phyloP scores from a whole-genome alignment of 192 early-diverging fungal species.

The Dissophora ornata region DNA sequence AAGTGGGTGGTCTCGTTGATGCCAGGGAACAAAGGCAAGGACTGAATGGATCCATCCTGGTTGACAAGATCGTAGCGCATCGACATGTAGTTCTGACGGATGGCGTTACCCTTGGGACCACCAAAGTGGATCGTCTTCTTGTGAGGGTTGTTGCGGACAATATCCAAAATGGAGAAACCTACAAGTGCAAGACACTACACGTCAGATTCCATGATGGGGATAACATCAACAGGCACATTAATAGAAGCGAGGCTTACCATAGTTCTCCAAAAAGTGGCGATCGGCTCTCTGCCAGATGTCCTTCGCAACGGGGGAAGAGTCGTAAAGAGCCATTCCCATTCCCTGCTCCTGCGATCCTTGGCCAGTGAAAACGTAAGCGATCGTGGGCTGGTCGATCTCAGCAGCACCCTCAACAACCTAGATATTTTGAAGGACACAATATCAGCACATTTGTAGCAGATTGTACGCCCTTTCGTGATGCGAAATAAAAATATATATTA shows the following conservation, averaged over 20 bases:
- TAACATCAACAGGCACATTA: too few relatives aligned
- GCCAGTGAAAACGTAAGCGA: slow-evolving; percentile 94
- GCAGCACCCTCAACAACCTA: slow-evolving; percentile 87
- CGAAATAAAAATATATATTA: slow-evolving; percentile 8
- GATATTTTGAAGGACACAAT: background rate
- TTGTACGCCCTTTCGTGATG: background rate
- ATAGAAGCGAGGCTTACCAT: slow-evolving; percentile 69
- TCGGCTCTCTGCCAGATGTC: slow-evolving; percentile 94
- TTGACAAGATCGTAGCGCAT: slow-evolving; percentile 94
- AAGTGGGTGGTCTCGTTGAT: slow-evolving; percentile 76
- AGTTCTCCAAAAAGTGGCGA: slow-evolving; percentile 83
- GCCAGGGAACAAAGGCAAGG: slow-evolving; percentile 87
- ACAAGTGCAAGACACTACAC: slow-evolving; percentile 2
- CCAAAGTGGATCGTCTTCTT: slow-evolving; percentile 90
- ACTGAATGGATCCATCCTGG: slow-evolving; percentile 77
- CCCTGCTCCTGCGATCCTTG: slow-evolving; percentile 96
- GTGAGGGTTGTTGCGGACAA: slow-evolving; percentile 89
- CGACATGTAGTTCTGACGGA: slow-evolving; percentile 85
- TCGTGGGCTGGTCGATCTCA: slow-evolving; percentile 92
- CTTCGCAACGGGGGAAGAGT: slow-evolving; percentile 81
- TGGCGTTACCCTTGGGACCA: slow-evolving; percentile 81
- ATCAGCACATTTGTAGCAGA: background rate
- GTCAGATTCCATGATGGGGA: too few relatives aligned
- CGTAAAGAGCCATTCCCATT: slow-evolving; percentile 97
- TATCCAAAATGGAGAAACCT: slow-evolving; percentile 87